Percentiles rank a stretch among this genome's conserved stretches.
phyloP scores from a whole-genome alignment of 2,329 filamentous ascomycete species.

The Penicillium sumatraense region DNA sequence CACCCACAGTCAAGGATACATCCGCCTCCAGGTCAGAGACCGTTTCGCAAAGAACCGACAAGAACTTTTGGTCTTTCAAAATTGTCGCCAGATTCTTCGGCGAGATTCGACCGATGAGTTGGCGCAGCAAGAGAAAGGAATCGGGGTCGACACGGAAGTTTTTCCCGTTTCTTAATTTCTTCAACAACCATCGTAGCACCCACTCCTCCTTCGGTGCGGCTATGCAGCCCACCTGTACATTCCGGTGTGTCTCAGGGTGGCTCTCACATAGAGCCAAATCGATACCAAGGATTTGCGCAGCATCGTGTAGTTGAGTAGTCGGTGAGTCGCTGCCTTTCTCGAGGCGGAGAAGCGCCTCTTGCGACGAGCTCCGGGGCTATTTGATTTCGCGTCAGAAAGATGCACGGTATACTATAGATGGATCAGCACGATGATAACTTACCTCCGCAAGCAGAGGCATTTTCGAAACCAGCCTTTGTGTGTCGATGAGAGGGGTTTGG shows the following conservation, averaged over 20 bases:
- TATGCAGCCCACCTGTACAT: slow-evolving; percentile 24
- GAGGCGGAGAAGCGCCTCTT: slow-evolving; percentile 50
- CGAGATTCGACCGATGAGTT: slow-evolving; percentile 71
- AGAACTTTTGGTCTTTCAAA: slow-evolving; percentile 71
- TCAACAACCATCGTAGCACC: slow-evolving; percentile 69
- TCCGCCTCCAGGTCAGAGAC: slow-evolving; percentile 59
- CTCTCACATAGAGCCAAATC: slow-evolving; percentile 40
- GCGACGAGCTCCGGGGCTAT: slow-evolving; percentile 45
- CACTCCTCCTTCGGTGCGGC: slow-evolving; percentile 63
- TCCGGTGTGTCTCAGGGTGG: slow-evolving; percentile 34
- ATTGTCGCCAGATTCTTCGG: slow-evolving; percentile 71
- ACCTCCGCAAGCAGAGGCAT: slow-evolving; percentile 46
- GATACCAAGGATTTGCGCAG: slow-evolving; percentile 48
- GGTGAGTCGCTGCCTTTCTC: slow-evolving; percentile 49
- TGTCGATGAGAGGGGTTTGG: slow-evolving; percentile 13
- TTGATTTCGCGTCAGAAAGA: slow-evolving; percentile 16
- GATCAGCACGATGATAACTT: slow-evolving; percentile 16
- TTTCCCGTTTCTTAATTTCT: slow-evolving; percentile 56
- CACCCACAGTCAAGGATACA: slow-evolving; percentile 31
- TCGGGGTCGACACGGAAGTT: slow-evolving; percentile 49
- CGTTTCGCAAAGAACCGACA: slow-evolving; percentile 67
- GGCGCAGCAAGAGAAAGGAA: slow-evolving; percentile 62
- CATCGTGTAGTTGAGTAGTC: slow-evolving; percentile 45
- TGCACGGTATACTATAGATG: background rate
- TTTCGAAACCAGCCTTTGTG: slow-evolving; percentile 25